A percentile compares a stretch with the other conserved stretches of the same genome.
Conservation (phyloP, 495 filamentous ascomycete genomes). For the Penicillium cosmopolitanum region DNA sequence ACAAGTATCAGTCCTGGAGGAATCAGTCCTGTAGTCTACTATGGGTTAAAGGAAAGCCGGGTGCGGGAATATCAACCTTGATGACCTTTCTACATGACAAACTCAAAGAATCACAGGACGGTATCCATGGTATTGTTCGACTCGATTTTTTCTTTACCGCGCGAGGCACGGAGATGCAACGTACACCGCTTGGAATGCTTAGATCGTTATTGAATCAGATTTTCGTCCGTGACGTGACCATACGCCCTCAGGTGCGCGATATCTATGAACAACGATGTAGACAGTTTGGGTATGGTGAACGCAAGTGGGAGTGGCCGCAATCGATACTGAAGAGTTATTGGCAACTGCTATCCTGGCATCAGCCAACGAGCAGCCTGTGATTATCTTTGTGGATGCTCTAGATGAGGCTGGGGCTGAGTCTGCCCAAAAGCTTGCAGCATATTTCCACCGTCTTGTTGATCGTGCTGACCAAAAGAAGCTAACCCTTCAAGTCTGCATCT, state of each 20-base stretch:
- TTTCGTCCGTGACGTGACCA: conserved; percentile 2
- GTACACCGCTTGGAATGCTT: conserved; percentile 22
- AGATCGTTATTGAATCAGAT: conserved; percentile 21
- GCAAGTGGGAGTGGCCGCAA: conserved; percentile 23
- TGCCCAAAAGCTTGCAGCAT: conserved; percentile 8
- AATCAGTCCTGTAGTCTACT: conserved; percentile 33
- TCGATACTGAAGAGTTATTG: conserved; percentile 11
- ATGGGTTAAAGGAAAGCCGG: conserved; percentile 56
- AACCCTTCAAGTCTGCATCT: conserved; percentile 15
- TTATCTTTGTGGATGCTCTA: conserved; percentile 25
- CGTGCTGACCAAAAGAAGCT: conserved; percentile 1
- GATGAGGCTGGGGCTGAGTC: conserved; percentile 24
- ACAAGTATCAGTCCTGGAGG: conserved; percentile 38
- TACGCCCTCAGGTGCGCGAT: conserved; percentile 14
- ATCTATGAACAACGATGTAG: conserved; percentile 15
- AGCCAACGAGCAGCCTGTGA: conserved; percentile 8
- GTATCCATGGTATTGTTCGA: not conserved
- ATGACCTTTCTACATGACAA: conserved; percentile 27
- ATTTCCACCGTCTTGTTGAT: conserved; percentile 18
- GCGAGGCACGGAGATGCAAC: conserved; percentile 20
- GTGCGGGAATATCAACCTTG: conserved; percentile 54
- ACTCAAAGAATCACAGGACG: conserved; percentile 5
- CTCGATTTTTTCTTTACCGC: conserved; percentile 26
- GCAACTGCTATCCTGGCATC: conserved; percentile 12
- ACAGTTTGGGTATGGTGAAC: conserved; percentile 13